These are phyloP conservation scores for Trichoderma sp. DNA, from an alignment of 2,329 filamentous ascomycete genomes.

Conservation along the genomic window DNA sequence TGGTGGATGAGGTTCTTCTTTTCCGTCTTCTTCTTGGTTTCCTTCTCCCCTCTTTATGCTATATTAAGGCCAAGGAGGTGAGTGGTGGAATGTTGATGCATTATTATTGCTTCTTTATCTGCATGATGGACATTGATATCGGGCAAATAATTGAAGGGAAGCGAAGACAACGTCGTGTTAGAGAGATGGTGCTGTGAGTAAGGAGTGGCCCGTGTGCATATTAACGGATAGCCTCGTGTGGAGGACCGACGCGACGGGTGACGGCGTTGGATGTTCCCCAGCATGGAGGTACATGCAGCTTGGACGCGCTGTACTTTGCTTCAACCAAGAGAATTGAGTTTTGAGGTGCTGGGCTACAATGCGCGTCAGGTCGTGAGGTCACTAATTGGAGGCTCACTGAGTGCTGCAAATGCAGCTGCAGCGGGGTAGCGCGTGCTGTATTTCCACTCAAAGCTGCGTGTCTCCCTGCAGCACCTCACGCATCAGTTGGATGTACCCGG, in stretches of 20 bases:
- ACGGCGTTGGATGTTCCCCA: neutral
- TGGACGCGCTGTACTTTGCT: neutral
- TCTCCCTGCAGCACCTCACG: neutral
- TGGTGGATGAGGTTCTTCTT: neutral
- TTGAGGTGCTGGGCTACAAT: neutral
- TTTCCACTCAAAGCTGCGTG: neutral
- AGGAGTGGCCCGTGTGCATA: conserved; percentile 7
- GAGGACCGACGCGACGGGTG: conserved; percentile 2
- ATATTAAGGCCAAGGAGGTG: neutral
- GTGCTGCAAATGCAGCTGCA: neutral
- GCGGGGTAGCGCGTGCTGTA: conserved; percentile 4
- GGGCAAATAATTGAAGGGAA: neutral
- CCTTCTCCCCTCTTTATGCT: neutral
- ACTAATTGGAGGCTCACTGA: neutral
- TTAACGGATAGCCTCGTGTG: conserved; percentile 7
- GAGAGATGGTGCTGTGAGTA: conserved; percentile 12
- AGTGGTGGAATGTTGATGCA: neutral
- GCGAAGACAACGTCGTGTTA: neutral
- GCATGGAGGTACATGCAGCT: neutral
- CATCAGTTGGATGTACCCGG: neutral
- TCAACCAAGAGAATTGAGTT: neutral
- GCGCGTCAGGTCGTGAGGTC: neutral
- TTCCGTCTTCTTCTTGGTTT: neutral
- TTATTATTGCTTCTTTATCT: neutral
- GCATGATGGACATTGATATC: neutral